A percentile compares a stretch with the other conserved stretches of the same genome.
These are phyloP conservation scores for Lentinula guzmanii DNA, from an alignment of 768 basidiomycete species.

Conservation along the genomic window DNA sequence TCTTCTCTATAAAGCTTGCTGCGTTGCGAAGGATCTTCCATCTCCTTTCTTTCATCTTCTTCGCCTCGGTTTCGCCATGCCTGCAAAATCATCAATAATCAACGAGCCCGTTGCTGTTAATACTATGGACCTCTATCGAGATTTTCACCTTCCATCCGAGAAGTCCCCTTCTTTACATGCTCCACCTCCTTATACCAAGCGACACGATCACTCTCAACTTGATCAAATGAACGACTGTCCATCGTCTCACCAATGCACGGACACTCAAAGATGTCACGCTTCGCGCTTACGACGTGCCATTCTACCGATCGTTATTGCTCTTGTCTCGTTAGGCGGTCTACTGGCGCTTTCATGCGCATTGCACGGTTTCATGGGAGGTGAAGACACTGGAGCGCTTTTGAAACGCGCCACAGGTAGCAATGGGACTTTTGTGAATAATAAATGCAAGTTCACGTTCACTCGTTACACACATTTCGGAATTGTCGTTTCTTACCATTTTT, in stretches of 20 bases:
- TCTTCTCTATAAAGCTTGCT: background rate
- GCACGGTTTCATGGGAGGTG: background rate
- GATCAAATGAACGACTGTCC: background rate
- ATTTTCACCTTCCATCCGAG: background rate
- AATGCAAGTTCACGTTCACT: background rate
- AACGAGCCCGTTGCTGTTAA: background rate
- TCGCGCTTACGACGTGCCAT: conserved; percentile 2
- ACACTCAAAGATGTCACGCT: conserved; percentile 1
- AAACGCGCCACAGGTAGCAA: background rate
- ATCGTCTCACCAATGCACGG: background rate
- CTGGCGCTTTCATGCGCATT: background rate
- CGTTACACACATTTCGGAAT: background rate
- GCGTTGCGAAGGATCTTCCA: too few relatives aligned
- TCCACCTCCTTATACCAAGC: background rate
- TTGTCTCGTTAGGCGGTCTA: background rate
- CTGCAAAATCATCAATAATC: background rate
- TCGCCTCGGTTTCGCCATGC: background rate
- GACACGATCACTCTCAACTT: background rate
- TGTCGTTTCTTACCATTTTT: background rate
- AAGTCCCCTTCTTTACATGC: background rate
- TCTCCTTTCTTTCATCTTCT: background rate
- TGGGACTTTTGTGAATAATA: background rate
- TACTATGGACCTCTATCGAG: conserved; percentile 3
- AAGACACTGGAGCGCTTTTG: background rate
- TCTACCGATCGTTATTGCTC: background rate